Evolutionary conservation across 129 eudicot genomes (phyloP).

Genomic region (Gnaphalium uliginosum): DNA sequence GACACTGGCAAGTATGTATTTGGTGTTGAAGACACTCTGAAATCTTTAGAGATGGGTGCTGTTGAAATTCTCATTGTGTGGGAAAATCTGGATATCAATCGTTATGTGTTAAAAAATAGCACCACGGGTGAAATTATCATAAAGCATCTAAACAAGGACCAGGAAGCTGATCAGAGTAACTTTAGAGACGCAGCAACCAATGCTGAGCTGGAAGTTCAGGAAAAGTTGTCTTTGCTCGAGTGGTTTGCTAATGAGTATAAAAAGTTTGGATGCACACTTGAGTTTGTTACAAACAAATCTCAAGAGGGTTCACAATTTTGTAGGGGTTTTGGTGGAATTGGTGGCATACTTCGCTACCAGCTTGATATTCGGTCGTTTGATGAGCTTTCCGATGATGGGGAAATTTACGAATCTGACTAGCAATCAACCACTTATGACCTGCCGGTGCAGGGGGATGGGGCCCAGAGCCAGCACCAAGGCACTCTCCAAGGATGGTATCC

Average conservation of each 20-base stretch:
- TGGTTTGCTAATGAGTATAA: constrained; percentile 48
- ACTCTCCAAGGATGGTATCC: constrained; percentile 14
- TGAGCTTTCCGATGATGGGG: constrained; percentile 45
- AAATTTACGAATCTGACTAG: constrained; percentile 37
- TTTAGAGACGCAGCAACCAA: constrained; percentile 36
- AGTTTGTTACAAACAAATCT: constrained; percentile 40
- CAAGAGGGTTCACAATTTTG: constrained; percentile 46
- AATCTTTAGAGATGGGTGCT: constrained; percentile 42
- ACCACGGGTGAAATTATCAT: constrained; percentile 32
- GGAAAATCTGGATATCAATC: constrained; percentile 38
- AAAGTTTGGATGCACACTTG: constrained; percentile 40
- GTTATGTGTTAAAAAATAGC: constrained; percentile 33
- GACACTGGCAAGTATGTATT: constrained; percentile 43
- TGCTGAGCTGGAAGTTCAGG: constrained; percentile 44
- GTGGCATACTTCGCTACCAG: constrained; percentile 45
- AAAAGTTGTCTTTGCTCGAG: constrained; percentile 35
- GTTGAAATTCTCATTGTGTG: constrained; percentile 42
- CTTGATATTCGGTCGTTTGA: constrained; percentile 43
- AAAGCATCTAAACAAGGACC: constrained; percentile 37
- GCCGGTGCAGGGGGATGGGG: constrained; percentile 40
- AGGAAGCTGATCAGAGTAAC: constrained; percentile 41
- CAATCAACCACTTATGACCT: constrained; percentile 32
- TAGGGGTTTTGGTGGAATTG: constrained; percentile 47
- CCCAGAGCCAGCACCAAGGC: constrained; percentile 30
- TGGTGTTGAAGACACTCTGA: constrained; percentile 40